Conservation (phyloP, 768 basidiomycete genomes). For the Boletus subcaerulescens region DNA sequence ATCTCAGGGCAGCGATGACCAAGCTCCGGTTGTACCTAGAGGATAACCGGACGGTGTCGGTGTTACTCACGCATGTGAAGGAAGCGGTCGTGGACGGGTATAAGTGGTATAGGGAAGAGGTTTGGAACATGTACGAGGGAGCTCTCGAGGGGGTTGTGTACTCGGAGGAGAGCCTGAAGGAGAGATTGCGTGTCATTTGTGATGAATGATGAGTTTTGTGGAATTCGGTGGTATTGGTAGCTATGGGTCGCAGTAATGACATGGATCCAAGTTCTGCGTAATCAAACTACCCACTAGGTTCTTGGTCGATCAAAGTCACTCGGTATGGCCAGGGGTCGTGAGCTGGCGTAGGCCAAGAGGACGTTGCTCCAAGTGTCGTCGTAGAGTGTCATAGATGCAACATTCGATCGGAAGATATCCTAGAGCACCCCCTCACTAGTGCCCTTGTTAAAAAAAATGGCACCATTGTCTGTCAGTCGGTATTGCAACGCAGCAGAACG, state of each 20-base stretch:
- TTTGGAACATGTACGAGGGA: constrained; percentile 47
- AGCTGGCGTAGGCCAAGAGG: neutral
- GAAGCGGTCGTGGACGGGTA: constrained; percentile 77
- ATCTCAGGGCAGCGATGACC: constrained; percentile 51
- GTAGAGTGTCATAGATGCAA: neutral
- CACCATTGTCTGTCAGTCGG: constrained; percentile 60
- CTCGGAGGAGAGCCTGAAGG: constrained; percentile 38
- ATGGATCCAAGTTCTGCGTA: neutral
- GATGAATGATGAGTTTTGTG: constrained; percentile 13
- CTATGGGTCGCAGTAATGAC: no score
- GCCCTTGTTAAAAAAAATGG: constrained; percentile 70
- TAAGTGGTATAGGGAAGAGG: constrained; percentile 64
- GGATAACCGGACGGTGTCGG: constrained; percentile 72
- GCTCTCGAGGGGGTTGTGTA: constrained; percentile 33
- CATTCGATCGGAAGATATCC: neutral
- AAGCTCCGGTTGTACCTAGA: constrained; percentile 76
- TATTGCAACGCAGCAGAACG: constrained; percentile 66
- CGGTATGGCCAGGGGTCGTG: no score
- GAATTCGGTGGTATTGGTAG: neutral
- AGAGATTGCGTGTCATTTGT: constrained; percentile 38
- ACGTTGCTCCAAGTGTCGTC: neutral
- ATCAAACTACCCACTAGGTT: neutral
- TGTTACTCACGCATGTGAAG: constrained; percentile 74
- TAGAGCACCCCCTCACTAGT: constrained; percentile 64
- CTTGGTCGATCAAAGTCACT: no score